These are phyloP conservation scores for Aspergillus quadricinctus DNA, from an alignment of 2,329 filamentous ascomycete species.

Conservation along the genomic window DNA sequence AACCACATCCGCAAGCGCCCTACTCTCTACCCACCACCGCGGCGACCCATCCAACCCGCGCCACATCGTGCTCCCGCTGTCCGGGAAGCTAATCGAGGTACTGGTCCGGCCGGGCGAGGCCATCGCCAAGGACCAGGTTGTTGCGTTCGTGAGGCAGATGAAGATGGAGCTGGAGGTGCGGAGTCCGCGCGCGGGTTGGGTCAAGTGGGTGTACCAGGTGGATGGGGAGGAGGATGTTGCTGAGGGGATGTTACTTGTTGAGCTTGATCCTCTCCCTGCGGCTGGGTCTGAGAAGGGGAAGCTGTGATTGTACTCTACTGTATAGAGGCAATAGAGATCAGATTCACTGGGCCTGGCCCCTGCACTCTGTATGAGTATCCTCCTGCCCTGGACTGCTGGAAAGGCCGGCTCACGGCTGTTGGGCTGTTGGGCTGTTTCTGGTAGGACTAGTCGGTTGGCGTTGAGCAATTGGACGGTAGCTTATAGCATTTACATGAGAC, in stretches of 20 bases:
- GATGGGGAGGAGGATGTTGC: constrained; percentile 50
- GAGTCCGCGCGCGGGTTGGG: constrained; percentile 43
- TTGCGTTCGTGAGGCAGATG: constrained; percentile 62
- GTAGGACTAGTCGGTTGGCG: no score
- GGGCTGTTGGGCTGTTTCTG: no score
- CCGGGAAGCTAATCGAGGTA: constrained; percentile 58
- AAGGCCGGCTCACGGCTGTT: no score
- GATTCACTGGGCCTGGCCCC: no score
- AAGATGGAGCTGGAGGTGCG: constrained; percentile 66
- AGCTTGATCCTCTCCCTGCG: constrained; percentile 34
- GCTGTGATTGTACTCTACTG: no score
- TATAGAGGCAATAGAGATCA: no score
- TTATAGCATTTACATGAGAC: no score
- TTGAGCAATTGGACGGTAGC: no score
- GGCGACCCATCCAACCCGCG: constrained; percentile 47
- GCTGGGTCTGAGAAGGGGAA: no score
- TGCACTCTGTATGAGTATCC: no score
- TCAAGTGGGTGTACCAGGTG: constrained; percentile 50
- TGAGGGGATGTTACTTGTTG: constrained; percentile 51
- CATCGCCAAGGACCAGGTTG: constrained; percentile 48
- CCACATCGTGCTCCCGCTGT: constrained; percentile 55
- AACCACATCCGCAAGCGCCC: constrained; percentile 33
- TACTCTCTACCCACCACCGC: constrained; percentile 42
- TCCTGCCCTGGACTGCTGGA: no score
- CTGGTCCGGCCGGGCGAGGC: constrained; percentile 51